Evolutionary conservation across 805 yeast genomes (phyloP).

Genomic region (Cyberlindnera japonica): DNA sequence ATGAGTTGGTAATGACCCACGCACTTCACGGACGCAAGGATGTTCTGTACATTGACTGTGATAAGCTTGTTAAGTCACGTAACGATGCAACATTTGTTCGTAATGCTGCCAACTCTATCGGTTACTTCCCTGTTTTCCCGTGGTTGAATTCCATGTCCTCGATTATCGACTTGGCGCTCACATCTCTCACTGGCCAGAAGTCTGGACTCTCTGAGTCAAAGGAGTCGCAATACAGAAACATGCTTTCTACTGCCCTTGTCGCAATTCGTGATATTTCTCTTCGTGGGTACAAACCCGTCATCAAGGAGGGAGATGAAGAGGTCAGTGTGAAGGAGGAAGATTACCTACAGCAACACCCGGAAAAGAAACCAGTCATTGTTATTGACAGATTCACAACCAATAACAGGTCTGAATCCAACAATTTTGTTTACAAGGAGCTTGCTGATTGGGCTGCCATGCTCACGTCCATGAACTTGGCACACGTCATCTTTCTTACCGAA

Average conservation of each 20-base stretch:
- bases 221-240: slow-evolving; percentile 77
- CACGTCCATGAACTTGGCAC: slow-evolving; percentile 76
- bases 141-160: slow-evolving; percentile 82
- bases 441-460: slow-evolving; percentile 88
- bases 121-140: slow-evolving; percentile 91
- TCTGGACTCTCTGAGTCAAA: slow-evolving; percentile 82
- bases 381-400: slow-evolving; percentile 64
- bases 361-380: slow-evolving; percentile 79
- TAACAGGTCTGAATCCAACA: slow-evolving; percentile 54
- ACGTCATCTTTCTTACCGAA: slow-evolving; percentile 82
- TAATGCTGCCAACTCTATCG: slow-evolving; percentile 69
- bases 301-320: slow-evolving; percentile 30
- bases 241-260: slow-evolving; percentile 65
- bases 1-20: slow-evolving; percentile 67
- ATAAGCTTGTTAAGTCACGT: slow-evolving; percentile 64
- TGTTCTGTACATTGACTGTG: slow-evolving; percentile 75
- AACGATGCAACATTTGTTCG: slow-evolving; percentile 67
- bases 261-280: slow-evolving; percentile 69
- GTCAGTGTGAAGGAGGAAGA: slow-evolving; percentile 64
- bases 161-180: slow-evolving; percentile 79
- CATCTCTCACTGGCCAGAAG: slow-evolving; percentile 91
- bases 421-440: slow-evolving; percentile 65
- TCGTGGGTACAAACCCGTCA: slow-evolving; percentile 37
- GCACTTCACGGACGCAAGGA: slow-evolving; percentile 58
- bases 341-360: slow-evolving; percentile 80